Base-by-base conservation (phyloP, 2,329 filamentous ascomycete species). In the Venturia pyrina region DNA sequence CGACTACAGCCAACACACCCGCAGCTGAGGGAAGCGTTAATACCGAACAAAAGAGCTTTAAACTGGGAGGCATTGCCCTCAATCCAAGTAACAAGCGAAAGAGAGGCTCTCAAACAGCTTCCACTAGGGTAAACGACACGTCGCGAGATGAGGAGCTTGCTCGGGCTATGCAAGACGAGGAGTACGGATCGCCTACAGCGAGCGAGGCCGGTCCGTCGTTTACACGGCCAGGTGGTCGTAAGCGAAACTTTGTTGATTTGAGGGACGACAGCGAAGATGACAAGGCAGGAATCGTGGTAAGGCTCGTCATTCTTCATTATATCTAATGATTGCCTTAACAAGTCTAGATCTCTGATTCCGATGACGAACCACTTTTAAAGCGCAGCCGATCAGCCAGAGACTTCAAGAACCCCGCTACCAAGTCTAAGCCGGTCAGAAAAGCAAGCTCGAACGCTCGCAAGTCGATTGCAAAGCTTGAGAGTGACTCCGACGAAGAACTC, bases 1-100 rank as follows among this genome's bases (percentile, higher is more conserved):
- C 87, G 24, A 87, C 84, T 73, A 78, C 81, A 65, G 77, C 79
- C 60, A 79, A 78, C 21, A 87, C 85, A 11, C 85, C 85, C 4
- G 79, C 77, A 28, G 76, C 78, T 32, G 67, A 66, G 13, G 69
- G 69, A 21, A 28, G 32, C 41, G 43, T 37, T 11, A 68, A 46
- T 32, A 60, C 68, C 0, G 71, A 17, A 5, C 66, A 41, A 15
- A 68, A 68, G 62, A 68, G 69, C 24, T 67, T 70, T 15, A 44
- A 70, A 13, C 66, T 69, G 63, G 69, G 72, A 32, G 70, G 72
- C 19, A 71, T 73, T 44, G 69, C 66, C 5, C 37, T 62, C 32
- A 50, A 17, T 8, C 56, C 66, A 5, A 67, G 63, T 53, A 65
- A 63, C 24, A 71, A 72, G 63, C 68, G 67, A 19, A 75, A 75